Percentiles rank a stretch among this genome's conserved stretches.
phyloP scores from a whole-genome alignment of 164 flowering plant genomes.

The Echeveria elegans region DNA sequence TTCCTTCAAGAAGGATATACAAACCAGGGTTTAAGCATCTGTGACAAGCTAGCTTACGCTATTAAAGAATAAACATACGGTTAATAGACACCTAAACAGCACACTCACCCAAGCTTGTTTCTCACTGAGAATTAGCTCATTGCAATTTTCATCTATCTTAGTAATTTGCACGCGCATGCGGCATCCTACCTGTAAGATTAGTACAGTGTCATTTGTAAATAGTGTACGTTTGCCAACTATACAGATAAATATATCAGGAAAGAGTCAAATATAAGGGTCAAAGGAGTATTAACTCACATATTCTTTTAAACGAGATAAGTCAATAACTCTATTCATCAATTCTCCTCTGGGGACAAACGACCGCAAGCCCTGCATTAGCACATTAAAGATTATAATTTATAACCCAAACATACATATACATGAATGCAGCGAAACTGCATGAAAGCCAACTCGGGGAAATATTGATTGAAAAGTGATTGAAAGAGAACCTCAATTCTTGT shows the following conservation, averaged over 20 bases:
- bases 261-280: background rate
- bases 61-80: background rate
- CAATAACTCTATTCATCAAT: conserved; percentile 58
- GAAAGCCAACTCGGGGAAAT: background rate
- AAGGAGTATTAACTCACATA: conserved; percentile 39
- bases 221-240: background rate
- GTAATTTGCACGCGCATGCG: conserved; percentile 46
- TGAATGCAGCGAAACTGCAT: background rate
- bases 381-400: background rate
- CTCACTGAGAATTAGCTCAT: conserved; percentile 84
- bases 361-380: conserved; percentile 64
- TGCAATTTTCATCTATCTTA: conserved; percentile 62
- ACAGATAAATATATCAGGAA: background rate
- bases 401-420: background rate
- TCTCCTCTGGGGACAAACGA: conserved; percentile 93
- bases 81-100: background rate
- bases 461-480: conserved; percentile 3
- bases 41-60: background rate
- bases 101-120: conserved; percentile 85
- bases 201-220: conserved; percentile 1
- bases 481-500: conserved; percentile 81
- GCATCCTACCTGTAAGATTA: conserved; percentile 63
- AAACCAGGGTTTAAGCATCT: conserved; percentile 1
- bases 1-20: conserved; percentile 36
- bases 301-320: conserved; percentile 68